Base-by-base conservation (phyloP, 768 basidiomycete genomes). In the Lactarius hengduanensis region DNA sequence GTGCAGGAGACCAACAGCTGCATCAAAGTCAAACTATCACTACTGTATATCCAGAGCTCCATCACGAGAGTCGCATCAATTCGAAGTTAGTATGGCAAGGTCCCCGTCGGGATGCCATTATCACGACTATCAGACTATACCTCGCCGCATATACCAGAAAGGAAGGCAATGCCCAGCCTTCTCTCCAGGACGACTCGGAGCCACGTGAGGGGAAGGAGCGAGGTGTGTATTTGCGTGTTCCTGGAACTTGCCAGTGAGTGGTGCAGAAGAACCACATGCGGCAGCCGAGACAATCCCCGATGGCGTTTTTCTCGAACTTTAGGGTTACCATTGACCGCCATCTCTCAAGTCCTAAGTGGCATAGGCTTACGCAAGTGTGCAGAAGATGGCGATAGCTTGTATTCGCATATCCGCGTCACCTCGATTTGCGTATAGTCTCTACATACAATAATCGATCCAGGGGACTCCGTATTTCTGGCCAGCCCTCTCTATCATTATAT, bases 401-500 rank as follows among this genome's bases (percentile, higher is more conserved):
- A 57, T 57, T 57, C 30, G 16, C 28, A 11, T 9, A 9, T n/a
- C 55, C 18, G 8, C 55, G 18, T 11, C 30, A 3, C 55, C 34
- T 57, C 18, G 18, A 57, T 9, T 30, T 57, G 30, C 28, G 34
- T 30, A 30, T 30, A 5, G 30, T 30, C 30, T 30, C 30, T 16
- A 32, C 55, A 11, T 30, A 56, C 11, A 34, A n/a, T 20, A 30
- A 18, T 5, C 16, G 8, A 13, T 56, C 30, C 10, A 10, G 26
- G 26, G 26, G 26, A 26, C 26, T 26, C 26, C 26, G 26, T 26
- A 26, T 26, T 26, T 26, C 26, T 26, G 26, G 26, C 26, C 63
- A 18, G 20, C 20, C n/a, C 43, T 64, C 26, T 57, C 63, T 36
- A 64, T 59, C 63, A 11, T 43, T 4, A 59, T 64, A 30, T 58